Evolutionary conservation across 1,284 basidiomycete genomes (phyloP), one percentile per base, ranked within the genome.

Genomic region (Fomitopsis pinicola): DNA sequence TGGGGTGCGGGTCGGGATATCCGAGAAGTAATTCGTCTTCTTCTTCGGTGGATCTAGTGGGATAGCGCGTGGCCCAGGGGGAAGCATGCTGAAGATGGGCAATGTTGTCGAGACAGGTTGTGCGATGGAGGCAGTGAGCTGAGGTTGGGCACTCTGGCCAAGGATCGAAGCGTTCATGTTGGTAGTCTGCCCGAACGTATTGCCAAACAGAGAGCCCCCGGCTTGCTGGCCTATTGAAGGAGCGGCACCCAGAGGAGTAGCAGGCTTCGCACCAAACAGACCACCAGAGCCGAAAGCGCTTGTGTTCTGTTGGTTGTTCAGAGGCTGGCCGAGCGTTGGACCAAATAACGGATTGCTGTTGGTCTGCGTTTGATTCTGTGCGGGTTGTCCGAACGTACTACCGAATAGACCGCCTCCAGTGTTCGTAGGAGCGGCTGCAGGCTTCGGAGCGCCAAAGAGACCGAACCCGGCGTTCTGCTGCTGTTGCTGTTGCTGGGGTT

Each of bases 41-140:
- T 91, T 92, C 77, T 91, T 91, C 30, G 82, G 80, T 62, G 78
- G 80, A 28, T 89, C 88, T 1, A 88, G 73, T 36, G 82, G 77
- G 58, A 87, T 73, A 1, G 85, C 78, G 44, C 84, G 84, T 5
- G 88, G 86, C 22, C 87, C 86, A 26, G 87, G 81, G 26, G 88
- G 85, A 38, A 92, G 83, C 79, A 92, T 80, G 58, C 82, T 84
- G 68, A 91, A 91, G 53, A 91, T 86, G 1, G 89, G 87, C 44
- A 92, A 78, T 71, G 93, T 95, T 62, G 87, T 83, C 46, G 91
- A 92, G 72, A 98, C 95, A 0, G 97, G 95, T 71, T 95, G 89
- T 54, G 91, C 89, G 69, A 98, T 92, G 10, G 94, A 95, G 0
- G 94, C 91, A 14, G 87, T 91, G 59, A 96, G 78, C 0, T 80